A percentile compares a stretch with the other conserved stretches of the same genome.
Conservation (phyloP, 768 basidiomycete species). For the Pleurotus citrinopileatus region DNA sequence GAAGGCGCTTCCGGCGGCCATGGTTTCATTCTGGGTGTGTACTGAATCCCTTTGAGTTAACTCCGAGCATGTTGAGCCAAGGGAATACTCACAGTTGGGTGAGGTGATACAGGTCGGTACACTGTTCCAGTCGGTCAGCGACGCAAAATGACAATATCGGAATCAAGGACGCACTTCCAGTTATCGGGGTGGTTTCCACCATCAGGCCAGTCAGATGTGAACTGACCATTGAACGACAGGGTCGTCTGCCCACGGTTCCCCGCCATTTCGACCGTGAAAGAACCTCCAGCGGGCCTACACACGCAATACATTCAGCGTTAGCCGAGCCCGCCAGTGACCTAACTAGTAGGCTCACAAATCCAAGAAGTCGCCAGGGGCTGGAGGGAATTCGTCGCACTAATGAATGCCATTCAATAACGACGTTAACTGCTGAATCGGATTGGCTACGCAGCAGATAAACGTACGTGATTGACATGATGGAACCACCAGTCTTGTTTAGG, state of each 20-base stretch:
- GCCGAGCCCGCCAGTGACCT: not conserved
- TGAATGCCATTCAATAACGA: no score
- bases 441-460: not conserved
- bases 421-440: no score
- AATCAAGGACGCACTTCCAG: not conserved
- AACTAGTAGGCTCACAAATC: constrained; percentile 26
- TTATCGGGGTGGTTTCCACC: not conserved
- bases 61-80: not conserved
- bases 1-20: constrained; percentile 29
- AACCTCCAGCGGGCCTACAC: constrained; percentile 25
- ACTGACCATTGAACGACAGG: constrained; percentile 19
- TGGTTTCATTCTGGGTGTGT: constrained; percentile 28
- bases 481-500: constrained; percentile 21
- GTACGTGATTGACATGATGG: constrained; percentile 19
- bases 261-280: constrained; percentile 27
- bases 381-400: constrained; percentile 30
- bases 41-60: constrained; percentile 15
- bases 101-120: constrained; percentile 16
- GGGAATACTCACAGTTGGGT: constrained; percentile 17
- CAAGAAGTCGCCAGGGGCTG: constrained; percentile 24
- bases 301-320: not conserved
- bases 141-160: not conserved
- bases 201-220: constrained; percentile 4
- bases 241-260: constrained; percentile 25
- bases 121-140: constrained; percentile 7